Percentiles rank a stretch among this genome's conserved stretches.
Conservation (phyloP, 345 rosid genomes). For the Eucalyptus guilfoylei region DNA sequence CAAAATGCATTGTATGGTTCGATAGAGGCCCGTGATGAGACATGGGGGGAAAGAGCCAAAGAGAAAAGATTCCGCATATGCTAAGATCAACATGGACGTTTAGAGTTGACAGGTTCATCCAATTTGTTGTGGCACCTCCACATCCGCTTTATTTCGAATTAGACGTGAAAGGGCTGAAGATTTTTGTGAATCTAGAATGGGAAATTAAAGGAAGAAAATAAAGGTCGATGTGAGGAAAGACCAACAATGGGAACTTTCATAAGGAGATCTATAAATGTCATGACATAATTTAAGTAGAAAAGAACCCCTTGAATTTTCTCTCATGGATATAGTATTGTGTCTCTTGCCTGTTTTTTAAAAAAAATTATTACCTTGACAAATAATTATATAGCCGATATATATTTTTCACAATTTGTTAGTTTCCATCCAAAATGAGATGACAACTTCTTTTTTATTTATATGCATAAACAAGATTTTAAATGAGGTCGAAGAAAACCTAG, state of each 20-base stretch:
- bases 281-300: not conserved
- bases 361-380: not conserved
- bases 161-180: not conserved
- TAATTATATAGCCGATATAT: not conserved
- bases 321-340: not conserved
- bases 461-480: not conserved
- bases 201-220: not conserved
- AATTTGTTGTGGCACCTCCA: not conserved
- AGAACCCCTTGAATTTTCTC: not conserved
- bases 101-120: not conserved
- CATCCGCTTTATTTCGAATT: not conserved
- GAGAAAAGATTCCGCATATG: too few relatives aligned
- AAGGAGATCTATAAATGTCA: not conserved
- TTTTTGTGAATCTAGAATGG: not conserved
- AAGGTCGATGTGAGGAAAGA: not conserved
- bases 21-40: too few relatives aligned
- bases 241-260: not conserved
- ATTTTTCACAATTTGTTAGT: not conserved
- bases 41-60: too few relatives aligned
- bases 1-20: not conserved
- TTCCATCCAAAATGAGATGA: not conserved
- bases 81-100: not conserved
- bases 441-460: not conserved
- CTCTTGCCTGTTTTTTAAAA: not conserved
- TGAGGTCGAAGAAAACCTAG: not conserved